Base-by-base conservation (phyloP, 176 grass and related monocot species). In the Phragmites australis region DNA sequence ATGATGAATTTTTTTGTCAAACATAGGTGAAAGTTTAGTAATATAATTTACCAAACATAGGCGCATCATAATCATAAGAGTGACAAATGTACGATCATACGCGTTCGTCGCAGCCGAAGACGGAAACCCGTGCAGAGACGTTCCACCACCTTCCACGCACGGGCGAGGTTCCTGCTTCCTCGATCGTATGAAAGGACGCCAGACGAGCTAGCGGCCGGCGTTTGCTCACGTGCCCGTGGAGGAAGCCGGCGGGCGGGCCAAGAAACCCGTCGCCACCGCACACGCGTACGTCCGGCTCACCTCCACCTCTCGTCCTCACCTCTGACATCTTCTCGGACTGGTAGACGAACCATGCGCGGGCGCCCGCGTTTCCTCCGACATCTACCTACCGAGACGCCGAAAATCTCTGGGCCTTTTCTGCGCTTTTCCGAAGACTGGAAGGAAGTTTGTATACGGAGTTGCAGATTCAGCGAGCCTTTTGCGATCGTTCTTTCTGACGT, bases 201-300 rank as follows among this genome's bases (percentile, higher is more conserved):
- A 1, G 37, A 23, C 19, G 39, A 54, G 41, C 18, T 25, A 32
- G 47, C 69, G 30, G 48, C 19, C 22, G 12, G 37, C 62, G 67
- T 37, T 79, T 6, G 67, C 43, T 85, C 83, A 72, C 75, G 54
- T 19, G 2, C 2, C 6, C 18, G 9, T 39, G 37, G 41, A 26
- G 29, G 30, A 73, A 72, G 71, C 48, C 37, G 61, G 21, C 53
- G 73, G 14, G 62, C 14, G 57, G 32, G 32, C 22, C 62, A 84
- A 49, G 46, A 40, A 69, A 49, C 37, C 60, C 14, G 8, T 22
- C 0, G 62, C 82, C 27, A 61, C 63, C 72, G 73, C 62, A 84
- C 49, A 60, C 82, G 60, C 59, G 81, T 53, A 9, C 68, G 80
- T 0, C 45, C 17, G 53, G 16, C 39, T 15, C 67, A 7, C 52